These are phyloP conservation scores for Sporisorium reilianum DNA, from an alignment of 1,284 basidiomycete genomes.

Conservation along the genomic window DNA sequence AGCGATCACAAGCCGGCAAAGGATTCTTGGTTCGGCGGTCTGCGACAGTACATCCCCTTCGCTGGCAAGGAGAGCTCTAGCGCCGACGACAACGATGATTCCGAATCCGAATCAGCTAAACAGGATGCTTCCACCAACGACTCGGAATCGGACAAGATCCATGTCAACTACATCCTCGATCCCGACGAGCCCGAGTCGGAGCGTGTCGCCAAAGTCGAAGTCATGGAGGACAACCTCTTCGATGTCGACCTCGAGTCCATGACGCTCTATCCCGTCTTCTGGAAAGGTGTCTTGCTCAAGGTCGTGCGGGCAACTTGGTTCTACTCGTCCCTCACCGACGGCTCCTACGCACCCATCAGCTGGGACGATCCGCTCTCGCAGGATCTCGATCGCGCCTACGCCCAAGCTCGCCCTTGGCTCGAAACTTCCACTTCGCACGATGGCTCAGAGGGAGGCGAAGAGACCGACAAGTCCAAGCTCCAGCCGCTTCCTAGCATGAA, in stretches of 20 bases:
- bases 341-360: slow-evolving; percentile 59
- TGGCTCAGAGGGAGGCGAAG: slow-evolving; percentile 30
- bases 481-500: slow-evolving; percentile 59
- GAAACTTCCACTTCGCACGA: neutral
- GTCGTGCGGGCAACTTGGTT: slow-evolving; percentile 70
- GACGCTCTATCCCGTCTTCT: slow-evolving; percentile 69
- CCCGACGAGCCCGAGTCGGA: slow-evolving; percentile 59
- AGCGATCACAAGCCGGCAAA: neutral
- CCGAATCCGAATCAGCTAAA: slow-evolving; percentile 11
- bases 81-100: neutral
- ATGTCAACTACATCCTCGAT: slow-evolving; percentile 57
- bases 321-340: slow-evolving; percentile 64
- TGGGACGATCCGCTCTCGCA: slow-evolving; percentile 62
- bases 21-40: slow-evolving; percentile 11
- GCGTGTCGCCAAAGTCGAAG: slow-evolving; percentile 53
- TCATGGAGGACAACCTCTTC: slow-evolving; percentile 67
- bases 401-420: slow-evolving; percentile 67
- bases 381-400: slow-evolving; percentile 69
- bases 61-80: neutral
- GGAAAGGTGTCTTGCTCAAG: slow-evolving; percentile 67
- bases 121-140: slow-evolving; percentile 13
- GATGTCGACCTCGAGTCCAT: slow-evolving; percentile 65
- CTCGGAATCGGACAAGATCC: slow-evolving; percentile 24
- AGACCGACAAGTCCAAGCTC: slow-evolving; percentile 50
- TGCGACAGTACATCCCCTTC: slow-evolving; percentile 22